Conservation (phyloP, 176 grass and related monocot species). For the Oryza nivara region DNA sequence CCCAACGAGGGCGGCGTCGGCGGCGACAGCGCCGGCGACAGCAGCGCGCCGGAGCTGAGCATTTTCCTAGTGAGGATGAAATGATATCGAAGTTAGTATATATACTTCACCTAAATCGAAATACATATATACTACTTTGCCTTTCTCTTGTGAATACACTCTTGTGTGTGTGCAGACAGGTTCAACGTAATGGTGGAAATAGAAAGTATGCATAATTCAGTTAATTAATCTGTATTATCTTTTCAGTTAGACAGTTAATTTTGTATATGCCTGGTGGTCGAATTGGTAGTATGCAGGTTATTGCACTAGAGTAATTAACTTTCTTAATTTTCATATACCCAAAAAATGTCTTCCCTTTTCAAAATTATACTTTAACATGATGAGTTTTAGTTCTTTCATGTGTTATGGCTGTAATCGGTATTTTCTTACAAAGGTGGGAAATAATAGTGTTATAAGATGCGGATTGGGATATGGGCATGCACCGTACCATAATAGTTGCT, state of each 20-base stretch:
- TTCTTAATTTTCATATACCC: neutral
- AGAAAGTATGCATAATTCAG: constrained; percentile 16
- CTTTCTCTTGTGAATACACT: constrained; percentile 31
- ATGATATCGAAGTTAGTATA: constrained; percentile 46
- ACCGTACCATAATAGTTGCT: constrained; percentile 31
- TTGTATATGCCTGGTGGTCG: neutral
- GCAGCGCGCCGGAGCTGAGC: constrained; percentile 67
- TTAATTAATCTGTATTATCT: constrained; percentile 33
- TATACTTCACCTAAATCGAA: neutral
- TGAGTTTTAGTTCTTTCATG: neutral
- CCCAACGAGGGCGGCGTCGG: constrained; percentile 51
- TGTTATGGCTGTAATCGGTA: neutral
- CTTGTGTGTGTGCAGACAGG: constrained; percentile 3
- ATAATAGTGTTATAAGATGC: neutral
- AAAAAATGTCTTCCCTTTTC: neutral
- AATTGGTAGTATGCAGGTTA: neutral
- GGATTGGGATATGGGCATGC: constrained; percentile 21
- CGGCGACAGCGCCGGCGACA: neutral
- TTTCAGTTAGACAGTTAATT: constrained; percentile 25
- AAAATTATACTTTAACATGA: neutral
- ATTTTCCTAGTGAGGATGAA: constrained; percentile 97
- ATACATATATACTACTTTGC: neutral
- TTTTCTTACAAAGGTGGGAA: neutral
- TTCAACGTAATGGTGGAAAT: constrained; percentile 23
- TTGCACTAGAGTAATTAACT: neutral